phyloP scores from a whole-genome alignment of 306 rosid species.

The Casuarina cunninghamiana region DNA sequence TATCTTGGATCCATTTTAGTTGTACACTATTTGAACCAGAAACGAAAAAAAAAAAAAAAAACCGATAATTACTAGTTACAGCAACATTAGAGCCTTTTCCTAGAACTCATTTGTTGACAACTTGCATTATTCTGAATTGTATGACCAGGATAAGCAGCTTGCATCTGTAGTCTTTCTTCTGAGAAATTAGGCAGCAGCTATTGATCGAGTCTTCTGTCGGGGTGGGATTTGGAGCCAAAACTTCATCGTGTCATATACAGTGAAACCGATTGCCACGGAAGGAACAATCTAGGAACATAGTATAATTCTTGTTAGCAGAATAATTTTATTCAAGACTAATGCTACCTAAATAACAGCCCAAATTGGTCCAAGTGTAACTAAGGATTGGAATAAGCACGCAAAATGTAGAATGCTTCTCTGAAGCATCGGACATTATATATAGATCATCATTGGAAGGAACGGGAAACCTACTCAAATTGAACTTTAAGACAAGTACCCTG shows the following conservation, averaged over 20 bases:
- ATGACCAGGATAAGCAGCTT: neutral
- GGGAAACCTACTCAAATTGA: neutral
- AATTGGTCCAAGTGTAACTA: neutral
- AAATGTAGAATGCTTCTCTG: neutral
- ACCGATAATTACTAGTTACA: too few relatives aligned
- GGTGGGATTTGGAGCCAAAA: slow-evolving; percentile 73
- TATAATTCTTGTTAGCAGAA: neutral
- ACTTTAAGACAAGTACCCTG: neutral
- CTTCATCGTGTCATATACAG: slow-evolving; percentile 80
- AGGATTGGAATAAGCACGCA: neutral
- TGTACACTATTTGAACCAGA: too few relatives aligned
- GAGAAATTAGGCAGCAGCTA: slow-evolving; percentile 37
- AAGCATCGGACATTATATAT: neutral
- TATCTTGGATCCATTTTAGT: too few relatives aligned
- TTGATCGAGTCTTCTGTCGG: slow-evolving; percentile 60
- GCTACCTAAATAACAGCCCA: neutral
- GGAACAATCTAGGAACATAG: slow-evolving; percentile 76
- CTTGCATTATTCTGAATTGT: neutral
- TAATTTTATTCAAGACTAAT: neutral
- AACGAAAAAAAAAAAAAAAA: too few relatives aligned
- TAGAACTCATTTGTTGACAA: too few relatives aligned
- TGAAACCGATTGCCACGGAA: slow-evolving; percentile 88
- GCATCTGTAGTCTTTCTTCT: neutral
- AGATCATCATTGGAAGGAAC: neutral
- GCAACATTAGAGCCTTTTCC: too few relatives aligned